A percentile compares a stretch with the other conserved stretches of the same genome.
These are phyloP conservation scores for Earliella scabrosa DNA, from an alignment of 1,284 basidiomycete species.

Conservation along the genomic window DNA sequence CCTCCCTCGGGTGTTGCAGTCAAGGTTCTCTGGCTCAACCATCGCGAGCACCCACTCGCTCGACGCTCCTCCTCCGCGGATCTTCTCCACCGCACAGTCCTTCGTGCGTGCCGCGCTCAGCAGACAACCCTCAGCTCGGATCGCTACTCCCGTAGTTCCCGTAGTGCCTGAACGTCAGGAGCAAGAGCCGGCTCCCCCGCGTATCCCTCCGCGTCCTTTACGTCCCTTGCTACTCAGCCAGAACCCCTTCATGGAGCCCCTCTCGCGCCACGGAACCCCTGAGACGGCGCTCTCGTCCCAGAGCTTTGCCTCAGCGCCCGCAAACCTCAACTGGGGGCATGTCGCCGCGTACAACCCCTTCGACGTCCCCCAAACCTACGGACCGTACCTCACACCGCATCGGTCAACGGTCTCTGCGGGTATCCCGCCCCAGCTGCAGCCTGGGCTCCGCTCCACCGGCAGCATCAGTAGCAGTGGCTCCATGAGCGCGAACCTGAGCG, in stretches of 20 bases:
- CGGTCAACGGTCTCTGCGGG: conserved; percentile 6
- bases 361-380: neutral
- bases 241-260: conserved; percentile 29
- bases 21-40: conserved; percentile 15
- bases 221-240: conserved; percentile 18
- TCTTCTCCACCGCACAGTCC: conserved; percentile 1
- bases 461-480: no score
- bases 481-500: no score
- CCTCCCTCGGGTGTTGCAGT: neutral
- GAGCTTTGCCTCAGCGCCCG: conserved; percentile 14
- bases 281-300: conserved; percentile 19
- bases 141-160: neutral
- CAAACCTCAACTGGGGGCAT: conserved; percentile 1
- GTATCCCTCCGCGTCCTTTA: conserved; percentile 6
- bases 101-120: neutral
- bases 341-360: neutral
- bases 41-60: conserved; percentile 5
- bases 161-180: neutral
- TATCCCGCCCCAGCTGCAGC: conserved; percentile 5
- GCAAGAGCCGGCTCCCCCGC: neutral
- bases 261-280: conserved; percentile 25
- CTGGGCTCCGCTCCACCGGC: neutral
- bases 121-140: neutral
- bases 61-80: neutral
- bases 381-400: conserved; percentile 10